Conservation (phyloP, 306 rosid genomes). For the Fagus sylvatica region DNA sequence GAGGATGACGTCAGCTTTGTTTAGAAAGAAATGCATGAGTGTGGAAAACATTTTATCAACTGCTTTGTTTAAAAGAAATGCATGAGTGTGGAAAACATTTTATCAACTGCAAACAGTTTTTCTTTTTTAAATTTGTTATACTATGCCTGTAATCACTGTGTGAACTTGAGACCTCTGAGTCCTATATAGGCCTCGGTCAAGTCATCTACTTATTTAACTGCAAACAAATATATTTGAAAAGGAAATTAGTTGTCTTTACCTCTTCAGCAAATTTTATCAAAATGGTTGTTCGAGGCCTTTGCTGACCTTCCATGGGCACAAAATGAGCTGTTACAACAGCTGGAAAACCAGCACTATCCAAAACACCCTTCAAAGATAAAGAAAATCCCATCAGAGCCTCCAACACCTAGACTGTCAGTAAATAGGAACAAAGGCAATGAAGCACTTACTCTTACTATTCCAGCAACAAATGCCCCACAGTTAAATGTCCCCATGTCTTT, state of each 20-base stretch:
- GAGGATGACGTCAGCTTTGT: neutral
- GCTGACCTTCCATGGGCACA: constrained; percentile 98
- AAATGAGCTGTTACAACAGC: constrained; percentile 99
- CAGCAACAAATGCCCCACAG: constrained; percentile 98
- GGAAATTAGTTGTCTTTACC: constrained; percentile 42
- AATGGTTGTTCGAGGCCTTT: constrained; percentile 92
- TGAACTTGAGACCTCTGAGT: neutral
- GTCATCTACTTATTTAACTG: neutral
- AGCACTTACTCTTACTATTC: constrained; percentile 84
- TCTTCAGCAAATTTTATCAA: constrained; percentile 91
- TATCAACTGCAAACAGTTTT: neutral
- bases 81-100: neutral
- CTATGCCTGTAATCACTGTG: too few species aligned
- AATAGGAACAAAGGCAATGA: constrained; percentile 8
- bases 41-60: neutral
- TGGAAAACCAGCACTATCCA: constrained; percentile 94
- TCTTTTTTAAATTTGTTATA: too few species aligned
- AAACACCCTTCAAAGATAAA: constrained; percentile 67
- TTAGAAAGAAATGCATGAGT: neutral
- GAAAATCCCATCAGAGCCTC: constrained; percentile 26
- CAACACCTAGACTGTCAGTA: constrained; percentile 16
- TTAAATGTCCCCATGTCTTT: constrained; percentile 99
- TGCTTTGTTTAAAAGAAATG: neutral
- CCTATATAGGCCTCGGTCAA: neutral
- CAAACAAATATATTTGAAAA: neutral